A percentile compares a stretch with the other conserved stretches of the same genome.
These are phyloP conservation scores for Solanum etuberosum DNA, from an alignment of 257 asterid genomes.

Conservation along the genomic window DNA sequence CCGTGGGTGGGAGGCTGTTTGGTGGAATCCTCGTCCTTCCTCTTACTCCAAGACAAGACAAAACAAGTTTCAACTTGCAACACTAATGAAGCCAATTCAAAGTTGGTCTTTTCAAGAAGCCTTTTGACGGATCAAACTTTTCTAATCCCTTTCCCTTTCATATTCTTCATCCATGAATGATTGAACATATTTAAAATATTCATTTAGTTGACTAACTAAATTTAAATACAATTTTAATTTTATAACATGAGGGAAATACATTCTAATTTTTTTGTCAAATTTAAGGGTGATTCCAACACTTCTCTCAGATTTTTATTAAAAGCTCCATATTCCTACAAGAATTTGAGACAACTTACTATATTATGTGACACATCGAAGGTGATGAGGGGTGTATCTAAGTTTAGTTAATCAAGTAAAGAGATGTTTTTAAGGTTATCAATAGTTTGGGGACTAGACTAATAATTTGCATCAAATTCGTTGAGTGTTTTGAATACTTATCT, in stretches of 20 bases:
- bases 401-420: not conserved
- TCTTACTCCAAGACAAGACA: not conserved
- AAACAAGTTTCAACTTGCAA: not conserved
- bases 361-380: no score
- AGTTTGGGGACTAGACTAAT: not conserved
- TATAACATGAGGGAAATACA: no score
- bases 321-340: no score
- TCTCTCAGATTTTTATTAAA: no score
- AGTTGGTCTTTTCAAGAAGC: not conserved
- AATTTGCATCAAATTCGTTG: not conserved
- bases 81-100: not conserved
- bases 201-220: no score
- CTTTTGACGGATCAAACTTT: not conserved
- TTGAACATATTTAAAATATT: no score
- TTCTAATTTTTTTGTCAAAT: not conserved
- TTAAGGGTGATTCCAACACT: no score
- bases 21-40: not conserved
- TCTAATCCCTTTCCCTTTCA: not conserved
- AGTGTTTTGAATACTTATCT: no score
- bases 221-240: no score
- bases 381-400: no score
- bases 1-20: not conserved
- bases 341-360: no score
- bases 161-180: not conserved
- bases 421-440: not conserved